Evolutionary conservation across 2,329 filamentous ascomycete genomes (phyloP).

Genomic region (Aureobasidium subglaciale): DNA sequence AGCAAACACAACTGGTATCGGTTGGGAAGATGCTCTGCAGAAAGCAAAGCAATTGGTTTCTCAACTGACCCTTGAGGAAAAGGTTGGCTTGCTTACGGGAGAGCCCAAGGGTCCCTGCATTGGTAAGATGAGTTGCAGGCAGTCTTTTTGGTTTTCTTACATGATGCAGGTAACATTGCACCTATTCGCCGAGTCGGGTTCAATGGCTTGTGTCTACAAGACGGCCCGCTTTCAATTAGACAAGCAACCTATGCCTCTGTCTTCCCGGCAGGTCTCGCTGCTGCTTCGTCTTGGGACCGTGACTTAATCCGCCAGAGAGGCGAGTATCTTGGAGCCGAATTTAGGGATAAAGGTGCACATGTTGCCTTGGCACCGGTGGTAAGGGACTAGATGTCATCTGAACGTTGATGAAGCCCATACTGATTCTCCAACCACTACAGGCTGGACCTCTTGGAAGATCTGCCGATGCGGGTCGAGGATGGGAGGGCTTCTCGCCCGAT

Average conservation of each 20-base stretch:
- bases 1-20: slow-evolving; percentile 19
- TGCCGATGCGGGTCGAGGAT: slow-evolving; percentile 65
- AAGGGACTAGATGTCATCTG: slow-evolving; percentile 25
- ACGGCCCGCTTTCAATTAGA: slow-evolving; percentile 63
- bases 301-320: slow-evolving; percentile 46
- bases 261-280: slow-evolving; percentile 67
- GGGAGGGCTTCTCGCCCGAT: slow-evolving; percentile 69
- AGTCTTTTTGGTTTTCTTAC: not conserved
- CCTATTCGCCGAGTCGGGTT: slow-evolving; percentile 65
- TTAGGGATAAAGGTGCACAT: slow-evolving; percentile 26
- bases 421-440: slow-evolving; percentile 26
- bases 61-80: slow-evolving; percentile 28
- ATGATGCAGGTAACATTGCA: slow-evolving; percentile 57
- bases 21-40: slow-evolving; percentile 25
- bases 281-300: slow-evolving; percentile 45
- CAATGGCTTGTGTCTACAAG: slow-evolving; percentile 63
- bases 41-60: slow-evolving; percentile 24
- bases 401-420: slow-evolving; percentile 55
- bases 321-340: slow-evolving; percentile 42
- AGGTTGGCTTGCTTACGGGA: slow-evolving; percentile 26
- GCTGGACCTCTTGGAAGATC: slow-evolving; percentile 68
- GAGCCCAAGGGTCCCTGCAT: slow-evolving; percentile 46
- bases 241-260: slow-evolving; percentile 66
- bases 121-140: slow-evolving; percentile 51
- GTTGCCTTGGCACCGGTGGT: slow-evolving; percentile 33